Evolutionary conservation across 441 rosid genomes (phyloP), one percentile per base, ranked within the genome.

Genomic region (Mallotus repandus): DNA sequence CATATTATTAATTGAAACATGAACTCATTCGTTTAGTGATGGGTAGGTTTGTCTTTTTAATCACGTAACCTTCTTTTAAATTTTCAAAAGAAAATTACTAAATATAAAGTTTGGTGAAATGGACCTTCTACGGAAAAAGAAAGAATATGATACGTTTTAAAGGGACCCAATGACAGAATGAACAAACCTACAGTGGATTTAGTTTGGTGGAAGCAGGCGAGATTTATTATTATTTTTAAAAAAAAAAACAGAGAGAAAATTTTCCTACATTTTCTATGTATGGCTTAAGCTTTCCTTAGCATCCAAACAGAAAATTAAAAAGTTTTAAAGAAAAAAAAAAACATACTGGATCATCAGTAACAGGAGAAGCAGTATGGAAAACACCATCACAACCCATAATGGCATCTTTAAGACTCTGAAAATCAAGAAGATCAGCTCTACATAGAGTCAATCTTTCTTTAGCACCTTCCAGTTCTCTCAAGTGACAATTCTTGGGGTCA

Each of bases 321-420:
- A 7, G 7, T 32, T 50, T 7, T 25, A 4, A 57, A 15, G 7
- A n/a, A 19, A 52, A 22, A 25, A 22, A 46, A 7, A 0, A 3
- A 74, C 89, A 79, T 35, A 96, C 97, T 12, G 99, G 97, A 74
- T 93, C 92, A 67, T 91, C 96, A 10, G 97, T 90, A 71, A 96
- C 87, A 0, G 98, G 98, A 58, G 96, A 89, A 71, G 98, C 97
- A 0, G 94, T 86, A 70, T 93, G 99, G 80, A 96, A 90, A 73
- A 96, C 94, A 16, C 98, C 99, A 65, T 89, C 84, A 46, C 99
- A 96, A 3, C 91, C 94, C 18, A 59, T 63, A 79, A 93, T 90
- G 35, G 94, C 94, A 55, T 86, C 86, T 69, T 70, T 77, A 18
- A 91, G 87, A 77, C 84, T 82, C 66, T 84, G 76, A 25, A 69